phyloP scores from a whole-genome alignment of 2,329 filamentous ascomycete genomes.

The Massarina eburnea region DNA sequence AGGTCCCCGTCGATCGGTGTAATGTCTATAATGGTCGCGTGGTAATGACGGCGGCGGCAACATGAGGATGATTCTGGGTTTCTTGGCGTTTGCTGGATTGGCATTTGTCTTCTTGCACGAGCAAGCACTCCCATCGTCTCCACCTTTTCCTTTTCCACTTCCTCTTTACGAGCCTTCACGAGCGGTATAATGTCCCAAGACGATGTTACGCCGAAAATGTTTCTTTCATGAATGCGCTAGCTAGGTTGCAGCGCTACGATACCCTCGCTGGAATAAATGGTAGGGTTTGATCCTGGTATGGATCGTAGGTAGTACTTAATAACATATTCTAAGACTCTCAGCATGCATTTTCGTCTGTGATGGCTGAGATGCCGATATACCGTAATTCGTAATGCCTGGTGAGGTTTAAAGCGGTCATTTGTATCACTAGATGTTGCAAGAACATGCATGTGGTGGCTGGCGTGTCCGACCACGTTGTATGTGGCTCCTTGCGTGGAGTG shows the following conservation, averaged over 20 bases:
- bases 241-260: conserved; percentile 28
- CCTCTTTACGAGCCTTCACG: conserved; percentile 12
- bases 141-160: conserved; percentile 13
- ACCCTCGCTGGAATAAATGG: conserved; percentile 21
- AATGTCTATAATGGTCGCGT: conserved; percentile 37
- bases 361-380: neutral
- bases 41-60: conserved; percentile 11
- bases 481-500: too few relatives aligned
- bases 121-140: neutral
- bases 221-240: conserved; percentile 22
- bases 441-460: too few relatives aligned
- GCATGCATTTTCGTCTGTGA: neutral
- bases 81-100: conserved; percentile 15
- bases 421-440: neutral
- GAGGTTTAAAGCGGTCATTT: neutral
- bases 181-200: conserved; percentile 26
- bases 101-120: conserved; percentile 12
- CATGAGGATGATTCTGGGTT: conserved; percentile 21
- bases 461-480: too few relatives aligned
- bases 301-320: conserved; percentile 26
- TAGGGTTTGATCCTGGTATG: conserved; percentile 4
- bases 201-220: conserved; percentile 19
- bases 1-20: conserved; percentile 24
- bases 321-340: conserved; percentile 3
- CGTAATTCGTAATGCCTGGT: neutral